A percentile compares a stretch with the other conserved stretches of the same genome.
phyloP scores from a whole-genome alignment of 2,329 filamentous ascomycete genomes.

The Pezicula radicicola region DNA sequence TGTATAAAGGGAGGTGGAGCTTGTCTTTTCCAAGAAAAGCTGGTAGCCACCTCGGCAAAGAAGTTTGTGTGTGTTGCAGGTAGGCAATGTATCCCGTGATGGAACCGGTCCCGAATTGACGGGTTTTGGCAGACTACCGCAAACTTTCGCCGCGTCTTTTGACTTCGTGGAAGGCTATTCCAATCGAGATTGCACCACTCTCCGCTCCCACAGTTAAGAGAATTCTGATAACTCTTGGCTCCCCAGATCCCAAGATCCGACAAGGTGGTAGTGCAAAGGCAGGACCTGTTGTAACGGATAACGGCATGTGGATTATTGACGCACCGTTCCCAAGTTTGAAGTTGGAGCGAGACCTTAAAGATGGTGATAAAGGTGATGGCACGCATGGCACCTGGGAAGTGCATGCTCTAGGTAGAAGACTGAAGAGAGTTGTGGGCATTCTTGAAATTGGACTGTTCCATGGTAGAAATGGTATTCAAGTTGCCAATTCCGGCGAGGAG shows the following conservation, averaged over 20 bases:
- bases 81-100: conserved; percentile 34
- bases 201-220: conserved; percentile 74
- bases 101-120: conserved; percentile 4
- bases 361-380: conserved; percentile 46
- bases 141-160: conserved; percentile 79
- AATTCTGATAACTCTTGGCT: conserved; percentile 71
- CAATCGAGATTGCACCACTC: conserved; percentile 89
- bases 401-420: conserved; percentile 64
- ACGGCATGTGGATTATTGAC: conserved; percentile 87
- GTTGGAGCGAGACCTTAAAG: conserved; percentile 50
- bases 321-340: conserved; percentile 79
- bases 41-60: conserved; percentile 80
- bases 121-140: conserved; percentile 66
- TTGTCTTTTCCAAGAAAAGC: conserved; percentile 97
- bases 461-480: conserved; percentile 73
- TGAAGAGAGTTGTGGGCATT: conserved; percentile 82
- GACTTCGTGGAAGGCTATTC: conserved; percentile 78
- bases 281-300: conserved; percentile 80
- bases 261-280: conserved; percentile 74
- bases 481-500: conserved; percentile 53
- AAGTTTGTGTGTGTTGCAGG: conserved; percentile 86
- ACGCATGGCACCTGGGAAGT: conserved; percentile 77
- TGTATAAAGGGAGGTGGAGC: conserved; percentile 97
- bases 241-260: conserved; percentile 66
- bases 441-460: conserved; percentile 90